Evolutionary conservation across 2,329 filamentous ascomycete genomes (phyloP), one percentile per base, ranked within the genome.

Genomic region (Aspergillus sergii): DNA sequence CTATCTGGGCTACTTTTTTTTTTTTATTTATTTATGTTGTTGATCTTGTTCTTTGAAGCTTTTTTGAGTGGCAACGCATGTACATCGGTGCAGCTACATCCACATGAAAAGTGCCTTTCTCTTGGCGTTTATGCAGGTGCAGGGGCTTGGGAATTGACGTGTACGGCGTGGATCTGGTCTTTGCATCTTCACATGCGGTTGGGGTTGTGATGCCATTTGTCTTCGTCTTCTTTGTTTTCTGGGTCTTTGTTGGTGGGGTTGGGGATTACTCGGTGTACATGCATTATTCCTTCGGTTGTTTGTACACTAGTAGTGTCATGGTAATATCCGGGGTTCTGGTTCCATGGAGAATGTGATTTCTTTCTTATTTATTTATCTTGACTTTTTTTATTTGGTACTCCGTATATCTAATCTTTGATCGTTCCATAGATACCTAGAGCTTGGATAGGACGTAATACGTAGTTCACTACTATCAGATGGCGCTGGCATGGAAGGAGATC

Each of bases 401-500:
- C 26, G 6, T 36, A 36, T 36, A 14, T 36, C 34, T 36, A 34
- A 12, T 34, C 32, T 36, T 16, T 7, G 14, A 8, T 30, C 30
- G n/a, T 73, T 30, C 68, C 72, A 6, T 43, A 43, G 41, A 43
- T 43, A 19, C 19, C 4, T 36, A 12, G 34, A 7, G 34, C 34
- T 36, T 16, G 5, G 16, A 36, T 36, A 16, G 14, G 14, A 7
- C 34, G 34, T 36, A 7, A 36, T 36, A 16, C 5, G 5, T 36
- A 36, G 34, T 16, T 11, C 11, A 12, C 32, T 11, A 4, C 32
- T 11, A 34, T 4, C 34, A 7, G 5, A 36, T 36, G 34, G 34
- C 5, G 14, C 16, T 16, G 34, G 14, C 34, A 14, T 36, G 14
- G 34, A 14, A 36, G 34, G 2, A 36, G 14, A 36, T 36, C 34